Base-by-base conservation (phyloP, 345 rosid genomes). In the Eucalyptus fibrosa region DNA sequence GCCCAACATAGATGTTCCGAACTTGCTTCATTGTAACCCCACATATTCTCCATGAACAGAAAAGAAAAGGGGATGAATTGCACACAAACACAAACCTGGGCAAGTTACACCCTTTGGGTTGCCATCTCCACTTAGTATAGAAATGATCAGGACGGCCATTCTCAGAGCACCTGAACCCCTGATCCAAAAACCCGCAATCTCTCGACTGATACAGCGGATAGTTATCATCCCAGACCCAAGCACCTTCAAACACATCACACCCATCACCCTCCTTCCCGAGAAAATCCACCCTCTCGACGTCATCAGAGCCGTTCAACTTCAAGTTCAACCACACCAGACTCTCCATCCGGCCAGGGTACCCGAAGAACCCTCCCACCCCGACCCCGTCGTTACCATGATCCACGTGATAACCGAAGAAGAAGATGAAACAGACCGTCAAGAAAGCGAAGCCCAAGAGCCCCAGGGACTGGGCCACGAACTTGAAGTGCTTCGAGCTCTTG, bases 71-170 rank as follows among this genome's bases (percentile, higher is more conserved):
- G 21, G 9, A 30, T 12, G 28, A 37, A 3, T 82, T 56, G 21
- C 42, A 17, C 26, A 59, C 24, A 10, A 87, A 86, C n/a, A 44
- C 72, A 13, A 50, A 97, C 99, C 99, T 97, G 91, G 99, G 99
- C 93, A 97, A 93, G 91, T 95, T 90, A 90, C 99, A 98, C 26
- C 88, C 90, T 62, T 62, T 95, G 50, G 99, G 99, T 90, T 96
- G 99, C 99, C 99, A 98, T 94, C 99, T 94, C 99, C 99, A 98
- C 91, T 96, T 95, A 50, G 96, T 95, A 90, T 95, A 97, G 94
- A 95, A 94, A 91, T 92, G 90, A 92, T 98, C 99, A 87, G 95
- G 96, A 91, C 99, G 92, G 7, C 99, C 99, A 91, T 95, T 95
- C 90, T 98, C 98, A 82, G 90, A 93, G 92, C 99, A 98, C 93